A percentile compares a stretch with the other conserved stretches of the same genome.
Evolutionary conservation across 805 yeast species (phyloP).

Genomic region (Suhomyces canberraensis): DNA sequence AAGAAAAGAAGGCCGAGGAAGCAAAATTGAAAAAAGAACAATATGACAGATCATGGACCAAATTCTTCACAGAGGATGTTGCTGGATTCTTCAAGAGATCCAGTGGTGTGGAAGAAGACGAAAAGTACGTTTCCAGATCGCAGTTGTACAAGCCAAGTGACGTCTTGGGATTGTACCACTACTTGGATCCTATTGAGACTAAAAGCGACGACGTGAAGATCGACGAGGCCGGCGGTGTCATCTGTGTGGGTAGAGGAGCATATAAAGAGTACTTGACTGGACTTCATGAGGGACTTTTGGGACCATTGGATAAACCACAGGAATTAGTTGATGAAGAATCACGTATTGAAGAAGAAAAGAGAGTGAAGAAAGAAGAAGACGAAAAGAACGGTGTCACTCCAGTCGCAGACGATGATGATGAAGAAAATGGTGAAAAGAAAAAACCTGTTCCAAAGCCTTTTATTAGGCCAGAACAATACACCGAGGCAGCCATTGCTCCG

Average conservation of each 20-base stretch:
- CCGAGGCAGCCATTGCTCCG: constrained; percentile 52
- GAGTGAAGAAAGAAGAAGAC: constrained; percentile 12
- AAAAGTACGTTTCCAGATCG: constrained; percentile 24
- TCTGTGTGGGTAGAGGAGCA: constrained; percentile 94
- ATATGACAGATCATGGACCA: constrained; percentile 27
- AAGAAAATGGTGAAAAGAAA: constrained; percentile 26
- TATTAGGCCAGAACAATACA: constrained; percentile 57
- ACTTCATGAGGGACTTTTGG: constrained; percentile 89
- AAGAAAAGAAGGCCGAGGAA: constrained; percentile 9
- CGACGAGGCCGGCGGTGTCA: constrained; percentile 71
- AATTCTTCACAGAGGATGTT: constrained; percentile 19
- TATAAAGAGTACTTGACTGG: constrained; percentile 90
- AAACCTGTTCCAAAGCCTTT: constrained; percentile 61
- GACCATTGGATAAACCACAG: constrained; percentile 64
- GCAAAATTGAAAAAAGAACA: constrained; percentile 3
- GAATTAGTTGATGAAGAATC: constrained; percentile 24
- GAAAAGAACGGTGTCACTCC: constrained; percentile 13
- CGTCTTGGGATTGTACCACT: constrained; percentile 56
- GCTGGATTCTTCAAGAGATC: constrained; percentile 18
- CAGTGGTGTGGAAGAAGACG: constrained; percentile 24
- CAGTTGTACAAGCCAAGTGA: constrained; percentile 42
- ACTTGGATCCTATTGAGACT: constrained; percentile 23
- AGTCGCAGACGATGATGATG: constrained; percentile 20
- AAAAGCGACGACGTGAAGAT: constrained; percentile 52
- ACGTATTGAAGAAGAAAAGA: constrained; percentile 10